Evolutionary conservation across 176 grass and related monocot genomes (phyloP).

Genomic region (Zoysia pacifica): DNA sequence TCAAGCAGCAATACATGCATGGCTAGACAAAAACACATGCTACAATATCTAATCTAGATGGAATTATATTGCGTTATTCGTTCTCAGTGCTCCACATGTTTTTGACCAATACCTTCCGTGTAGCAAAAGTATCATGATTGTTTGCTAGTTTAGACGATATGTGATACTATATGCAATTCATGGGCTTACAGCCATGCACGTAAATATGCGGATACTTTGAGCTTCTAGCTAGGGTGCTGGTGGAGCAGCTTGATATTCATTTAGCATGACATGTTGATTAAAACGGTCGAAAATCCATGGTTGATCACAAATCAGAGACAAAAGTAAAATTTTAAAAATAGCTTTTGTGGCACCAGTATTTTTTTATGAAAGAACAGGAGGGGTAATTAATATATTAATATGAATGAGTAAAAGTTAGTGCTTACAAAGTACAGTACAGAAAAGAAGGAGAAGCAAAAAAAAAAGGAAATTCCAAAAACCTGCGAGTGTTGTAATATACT

Average conservation of each 20-base stretch:
- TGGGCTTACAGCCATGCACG: neutral
- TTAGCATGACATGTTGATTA: neutral
- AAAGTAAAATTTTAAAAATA: too few relatives aligned
- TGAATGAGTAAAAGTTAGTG: too few relatives aligned
- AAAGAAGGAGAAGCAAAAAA: too few relatives aligned
- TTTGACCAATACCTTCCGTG: neutral
- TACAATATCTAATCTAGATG: constrained; percentile 13
- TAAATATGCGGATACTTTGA: neutral
- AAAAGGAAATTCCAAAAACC: too few relatives aligned
- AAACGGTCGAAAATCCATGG: neutral
- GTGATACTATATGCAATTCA: neutral
- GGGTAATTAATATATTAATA: too few relatives aligned
- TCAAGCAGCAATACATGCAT: neutral
- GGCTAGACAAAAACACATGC: neutral
- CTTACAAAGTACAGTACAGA: too few relatives aligned
- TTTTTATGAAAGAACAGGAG: too few relatives aligned
- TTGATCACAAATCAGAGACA: too few relatives aligned
- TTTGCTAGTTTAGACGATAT: neutral
- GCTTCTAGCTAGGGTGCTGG: neutral
- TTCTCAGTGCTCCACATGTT: constrained; percentile 23
- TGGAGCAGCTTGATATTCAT: neutral
- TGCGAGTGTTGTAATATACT: neutral
- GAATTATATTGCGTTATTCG: neutral
- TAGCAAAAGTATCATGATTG: neutral
- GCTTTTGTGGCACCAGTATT: too few relatives aligned